A percentile compares a stretch with the other conserved stretches of the same genome.
Evolutionary conservation across 73 alveolate species (phyloP).

Genomic region (Blepharisma stoltei): DNA sequence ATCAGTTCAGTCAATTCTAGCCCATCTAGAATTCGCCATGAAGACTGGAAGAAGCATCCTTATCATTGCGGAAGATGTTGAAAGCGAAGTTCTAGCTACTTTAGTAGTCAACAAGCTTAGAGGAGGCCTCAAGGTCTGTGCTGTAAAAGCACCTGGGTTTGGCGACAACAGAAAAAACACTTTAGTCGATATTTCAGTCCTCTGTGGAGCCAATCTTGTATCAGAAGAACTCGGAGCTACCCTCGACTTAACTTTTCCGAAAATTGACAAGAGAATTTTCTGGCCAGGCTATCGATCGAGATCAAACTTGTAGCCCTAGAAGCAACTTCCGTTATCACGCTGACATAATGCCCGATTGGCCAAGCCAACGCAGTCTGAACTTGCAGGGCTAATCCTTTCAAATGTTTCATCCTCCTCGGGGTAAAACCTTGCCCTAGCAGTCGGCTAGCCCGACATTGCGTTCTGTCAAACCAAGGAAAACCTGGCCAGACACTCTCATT

Average conservation of each 20-base stretch:
- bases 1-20: not conserved
- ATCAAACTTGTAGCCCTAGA: too few species aligned
- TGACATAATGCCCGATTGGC: too few species aligned
- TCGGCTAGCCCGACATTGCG: too few species aligned
- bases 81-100: conserved; percentile 17
- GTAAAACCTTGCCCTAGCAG: too few species aligned
- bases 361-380: too few species aligned
- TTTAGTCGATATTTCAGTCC: conserved; percentile 27
- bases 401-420: too few species aligned
- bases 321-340: too few species aligned
- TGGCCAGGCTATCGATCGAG: too few species aligned
- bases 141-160: conserved; percentile 49
- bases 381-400: too few species aligned
- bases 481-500: too few species aligned
- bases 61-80: conserved; percentile 26
- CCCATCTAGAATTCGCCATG: not conserved
- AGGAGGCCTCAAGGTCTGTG: conserved; percentile 8
- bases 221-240: conserved; percentile 83
- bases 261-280: too few species aligned
- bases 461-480: too few species aligned
- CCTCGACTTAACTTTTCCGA: conserved; percentile 62
- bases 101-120: not conserved
- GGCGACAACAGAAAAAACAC: conserved; percentile 29
- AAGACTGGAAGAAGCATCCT: not conserved
- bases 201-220: conserved; percentile 21